Percentiles rank a stretch among this genome's conserved stretches.
Evolutionary conservation across 2,329 filamentous ascomycete species (phyloP).

Genomic region (Lasiodiplodia gonubiensis): DNA sequence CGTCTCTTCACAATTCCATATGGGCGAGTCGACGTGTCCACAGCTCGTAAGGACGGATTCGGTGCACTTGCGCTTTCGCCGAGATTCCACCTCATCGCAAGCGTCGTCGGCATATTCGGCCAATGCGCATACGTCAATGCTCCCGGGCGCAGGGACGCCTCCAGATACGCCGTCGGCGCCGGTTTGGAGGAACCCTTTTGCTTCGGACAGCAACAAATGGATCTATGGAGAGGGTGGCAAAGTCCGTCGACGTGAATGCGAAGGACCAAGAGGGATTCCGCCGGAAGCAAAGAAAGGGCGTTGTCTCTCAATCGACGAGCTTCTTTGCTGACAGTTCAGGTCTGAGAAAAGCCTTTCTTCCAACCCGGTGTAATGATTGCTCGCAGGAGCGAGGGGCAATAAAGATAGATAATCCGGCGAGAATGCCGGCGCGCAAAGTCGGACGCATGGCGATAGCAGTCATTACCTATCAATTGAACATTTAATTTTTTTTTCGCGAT

Average conservation of each 20-base stretch:
- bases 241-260: background rate
- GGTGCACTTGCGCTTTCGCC: background rate
- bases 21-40: background rate
- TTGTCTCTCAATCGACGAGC: conserved; percentile 15
- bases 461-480: background rate
- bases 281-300: conserved; percentile 12
- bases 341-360: background rate
- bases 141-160: conserved; percentile 16
- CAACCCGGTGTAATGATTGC: background rate
- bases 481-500: background rate
- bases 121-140: background rate
- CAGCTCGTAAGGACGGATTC: background rate
- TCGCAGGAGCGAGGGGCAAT: background rate
- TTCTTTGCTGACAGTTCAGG: background rate
- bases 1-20: background rate
- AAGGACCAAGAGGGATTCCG: background rate
- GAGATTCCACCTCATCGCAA: conserved; percentile 4
- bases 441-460: background rate
- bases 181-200: conserved; percentile 12
- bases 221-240: background rate
- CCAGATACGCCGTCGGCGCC: background rate
- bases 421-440: background rate
- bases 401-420: background rate
- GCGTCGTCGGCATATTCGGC: background rate
- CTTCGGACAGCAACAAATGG: conserved; percentile 2